phyloP scores from a whole-genome alignment of 441 rosid genomes.

The Croton laevigatus region DNA sequence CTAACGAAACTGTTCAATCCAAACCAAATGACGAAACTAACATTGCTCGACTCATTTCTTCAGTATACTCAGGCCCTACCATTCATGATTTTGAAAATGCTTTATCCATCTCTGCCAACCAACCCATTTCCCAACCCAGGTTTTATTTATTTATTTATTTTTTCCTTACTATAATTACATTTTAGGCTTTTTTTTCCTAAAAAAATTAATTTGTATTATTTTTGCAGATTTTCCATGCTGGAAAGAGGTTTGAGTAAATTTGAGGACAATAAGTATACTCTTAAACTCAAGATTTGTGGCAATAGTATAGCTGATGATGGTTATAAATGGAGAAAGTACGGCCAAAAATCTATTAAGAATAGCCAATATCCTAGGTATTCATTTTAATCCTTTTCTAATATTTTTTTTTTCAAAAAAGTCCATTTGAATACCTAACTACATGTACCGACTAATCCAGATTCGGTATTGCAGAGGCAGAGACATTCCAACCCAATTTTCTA shows the following conservation, averaged over 20 bases:
- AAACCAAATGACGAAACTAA: constrained; percentile 22
- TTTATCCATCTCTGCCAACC: constrained; percentile 28
- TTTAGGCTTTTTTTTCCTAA: too few species aligned
- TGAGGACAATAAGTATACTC: constrained; percentile 59
- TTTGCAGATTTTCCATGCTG: constrained; percentile 30
- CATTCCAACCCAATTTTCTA: too few species aligned
- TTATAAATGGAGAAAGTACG: constrained; percentile 92
- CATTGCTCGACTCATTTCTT: constrained; percentile 35
- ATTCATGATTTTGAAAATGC: constrained; percentile 52
- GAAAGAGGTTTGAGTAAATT: constrained; percentile 43
- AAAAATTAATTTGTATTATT: background rate
- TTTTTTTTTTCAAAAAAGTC: background rate
- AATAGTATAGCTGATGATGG: constrained; percentile 73
- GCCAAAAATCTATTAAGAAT: constrained; percentile 84
- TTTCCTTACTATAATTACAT: too few species aligned
- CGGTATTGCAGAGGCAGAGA: too few species aligned
- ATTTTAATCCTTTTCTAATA: background rate
- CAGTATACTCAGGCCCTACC: constrained; percentile 52
- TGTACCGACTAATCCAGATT: too few species aligned
- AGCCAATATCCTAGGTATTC: constrained; percentile 83
- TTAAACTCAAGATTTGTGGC: constrained; percentile 57
- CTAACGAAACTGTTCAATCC: constrained; percentile 17
- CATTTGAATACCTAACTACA: too few species aligned
- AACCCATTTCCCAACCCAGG: constrained; percentile 31
- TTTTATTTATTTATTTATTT: background rate